Conservation (phyloP, 1,139 yeast genomes). For the Magnusiomyces magnusii region DNA sequence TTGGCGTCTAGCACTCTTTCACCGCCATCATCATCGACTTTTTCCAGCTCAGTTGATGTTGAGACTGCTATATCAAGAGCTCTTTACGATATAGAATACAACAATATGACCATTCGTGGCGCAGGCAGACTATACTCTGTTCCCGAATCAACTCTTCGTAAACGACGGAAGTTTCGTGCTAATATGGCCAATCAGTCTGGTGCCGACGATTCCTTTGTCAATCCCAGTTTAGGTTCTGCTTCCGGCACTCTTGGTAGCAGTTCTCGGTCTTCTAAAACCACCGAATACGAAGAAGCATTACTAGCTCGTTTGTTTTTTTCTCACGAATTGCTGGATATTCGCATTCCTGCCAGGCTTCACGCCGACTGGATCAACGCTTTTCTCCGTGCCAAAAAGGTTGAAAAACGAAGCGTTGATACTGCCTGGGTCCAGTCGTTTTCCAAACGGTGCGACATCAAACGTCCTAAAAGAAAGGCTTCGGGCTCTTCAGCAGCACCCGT, state of each 20-base stretch:
- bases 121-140: constrained; percentile 1
- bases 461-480: neutral
- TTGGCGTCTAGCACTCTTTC: neutral
- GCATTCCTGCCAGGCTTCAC: neutral
- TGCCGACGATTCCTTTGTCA: neutral
- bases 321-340: neutral
- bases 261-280: neutral
- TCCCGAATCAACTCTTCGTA: constrained; percentile 7
- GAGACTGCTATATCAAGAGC: constrained; percentile 1
- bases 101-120: constrained; percentile 7
- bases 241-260: neutral
- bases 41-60: neutral
- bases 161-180: constrained; percentile 2
- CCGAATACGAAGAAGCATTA: constrained; percentile 1
- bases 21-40: neutral
- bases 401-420: neutral
- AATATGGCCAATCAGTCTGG: neutral
- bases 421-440: neutral
- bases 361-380: neutral
- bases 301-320: neutral
- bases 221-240: neutral
- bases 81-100: constrained; percentile 5
- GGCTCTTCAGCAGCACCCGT: neutral
- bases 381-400: neutral
- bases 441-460: neutral